Percentiles rank a stretch among this genome's conserved stretches.
Evolutionary conservation across 768 basidiomycete species (phyloP).

Genomic region (Suillus subluteus): DNA sequence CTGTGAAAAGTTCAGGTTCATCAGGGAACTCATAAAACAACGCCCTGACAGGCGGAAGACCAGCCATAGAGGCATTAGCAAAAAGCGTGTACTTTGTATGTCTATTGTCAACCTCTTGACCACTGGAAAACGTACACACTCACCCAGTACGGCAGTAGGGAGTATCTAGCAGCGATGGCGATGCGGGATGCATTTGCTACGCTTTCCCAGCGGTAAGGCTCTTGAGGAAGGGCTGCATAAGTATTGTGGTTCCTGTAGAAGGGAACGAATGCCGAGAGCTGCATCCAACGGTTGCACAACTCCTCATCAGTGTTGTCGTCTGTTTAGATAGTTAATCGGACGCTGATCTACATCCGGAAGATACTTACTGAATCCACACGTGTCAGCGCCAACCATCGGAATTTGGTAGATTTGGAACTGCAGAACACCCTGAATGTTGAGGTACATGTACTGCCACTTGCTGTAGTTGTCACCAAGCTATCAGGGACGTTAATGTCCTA

Average conservation of each 20-base stretch:
- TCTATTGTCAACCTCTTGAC: not conserved
- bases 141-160: conserved; percentile 81
- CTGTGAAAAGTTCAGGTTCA: conserved; percentile 61
- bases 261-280: conserved; percentile 79
- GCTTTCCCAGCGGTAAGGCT: conserved; percentile 81
- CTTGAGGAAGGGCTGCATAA: conserved; percentile 69
- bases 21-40: conserved; percentile 81
- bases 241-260: conserved; percentile 84
- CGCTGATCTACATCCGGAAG: too few species aligned
- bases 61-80: conserved; percentile 63
- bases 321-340: too few species aligned
- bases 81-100: conserved; percentile 67
- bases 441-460: conserved; percentile 72
- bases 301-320: conserved; percentile 71
- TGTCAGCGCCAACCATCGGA: conserved; percentile 83
- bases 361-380: conserved; percentile 39
- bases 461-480: conserved; percentile 80
- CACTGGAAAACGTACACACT: conserved; percentile 22
- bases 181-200: conserved; percentile 74
- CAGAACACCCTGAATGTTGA: conserved; percentile 73
- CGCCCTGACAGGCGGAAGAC: conserved; percentile 74
- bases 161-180: conserved; percentile 72
- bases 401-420: conserved; percentile 87
- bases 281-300: conserved; percentile 86
- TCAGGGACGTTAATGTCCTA: not conserved